Base-by-base conservation (phyloP, 768 basidiomycete genomes). In the Pleurotus ostreatus region DNA sequence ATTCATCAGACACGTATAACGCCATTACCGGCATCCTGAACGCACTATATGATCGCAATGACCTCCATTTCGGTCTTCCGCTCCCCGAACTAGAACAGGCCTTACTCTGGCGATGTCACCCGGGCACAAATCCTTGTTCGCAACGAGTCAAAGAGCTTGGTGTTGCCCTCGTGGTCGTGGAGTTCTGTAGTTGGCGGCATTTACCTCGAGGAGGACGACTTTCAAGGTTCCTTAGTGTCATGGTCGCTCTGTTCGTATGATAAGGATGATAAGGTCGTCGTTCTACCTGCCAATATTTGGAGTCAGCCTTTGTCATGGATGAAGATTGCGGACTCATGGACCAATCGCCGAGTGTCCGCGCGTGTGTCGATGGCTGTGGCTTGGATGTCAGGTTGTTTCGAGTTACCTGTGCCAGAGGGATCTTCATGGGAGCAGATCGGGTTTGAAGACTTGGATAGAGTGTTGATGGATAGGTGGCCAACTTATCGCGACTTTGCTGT, bases 151-250 rank as follows among this genome's bases (percentile, higher is more conserved):
- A 34, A 37, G 25, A 30, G 5, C 26, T 26, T 49, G n/a, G n/a
- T 20, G 9, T 6, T 37, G 5, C 49, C 49, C 15, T 39, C 49
- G 22, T 52, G 49, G 49, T 52, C 49, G 37, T 52, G 49, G 49
- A 22, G 34, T 16, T 52, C 49, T 41, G 11, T 52, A 1, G 16
- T 52, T 16, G 49, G 37, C 4, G 22, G 13, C 25, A 37, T 52
- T 22, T n/a, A 12, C 22, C 16, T 52, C 4, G n/a, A 37, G 23
- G 38, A 15, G 5, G 49, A 38, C 8, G 38, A 38, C 26, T 52
- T 52, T 20, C 49, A 52, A 22, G 49, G 49, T n/a, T 39, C 49
- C 40, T 52, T 49, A 22, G 16, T 52, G 16, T 52, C 49, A 9
- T 52, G 49, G 49, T 39, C 15, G 12, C 18, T 52, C 38, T 37